Percentiles rank a stretch among this genome's conserved stretches.
Evolutionary conservation across 176 grass and related monocot species (phyloP).

Genomic region (Raddia guianensis): DNA sequence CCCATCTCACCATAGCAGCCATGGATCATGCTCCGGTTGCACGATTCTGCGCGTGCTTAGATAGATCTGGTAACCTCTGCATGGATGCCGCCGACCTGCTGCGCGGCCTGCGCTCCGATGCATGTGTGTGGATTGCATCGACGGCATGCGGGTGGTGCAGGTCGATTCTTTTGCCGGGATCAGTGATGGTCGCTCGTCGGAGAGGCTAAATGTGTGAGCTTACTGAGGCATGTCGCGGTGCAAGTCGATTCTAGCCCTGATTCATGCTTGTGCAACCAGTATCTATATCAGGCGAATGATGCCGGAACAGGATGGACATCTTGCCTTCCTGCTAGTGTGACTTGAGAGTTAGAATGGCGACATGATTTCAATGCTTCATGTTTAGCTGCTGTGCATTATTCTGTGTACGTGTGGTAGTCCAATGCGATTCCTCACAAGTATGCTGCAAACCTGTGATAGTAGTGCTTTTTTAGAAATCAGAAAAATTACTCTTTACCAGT

Average conservation of each 20-base stretch:
- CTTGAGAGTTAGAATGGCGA: not conserved
- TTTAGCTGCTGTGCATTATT: not conserved
- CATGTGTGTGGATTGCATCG: not conserved
- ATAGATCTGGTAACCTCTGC: slow-evolving; percentile 2
- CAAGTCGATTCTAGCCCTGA: too few relatives aligned
- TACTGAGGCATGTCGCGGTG: too few relatives aligned
- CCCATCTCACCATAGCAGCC: not conserved
- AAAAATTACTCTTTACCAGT: not conserved
- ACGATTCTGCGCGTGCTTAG: not conserved
- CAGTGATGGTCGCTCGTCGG: not conserved
- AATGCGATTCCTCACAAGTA: not conserved
- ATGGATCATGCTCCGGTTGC: not conserved
- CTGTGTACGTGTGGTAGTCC: not conserved
- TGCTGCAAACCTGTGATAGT: not conserved
- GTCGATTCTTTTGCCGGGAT: not conserved
- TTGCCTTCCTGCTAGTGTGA: not conserved
- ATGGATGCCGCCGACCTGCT: not conserved
- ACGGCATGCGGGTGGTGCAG: not conserved
- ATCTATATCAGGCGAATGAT: not conserved
- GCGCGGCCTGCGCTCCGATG: not conserved
- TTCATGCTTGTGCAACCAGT: not conserved
- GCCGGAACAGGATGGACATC: not conserved
- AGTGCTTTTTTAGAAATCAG: not conserved
- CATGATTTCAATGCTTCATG: not conserved
- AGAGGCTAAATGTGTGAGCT: not conserved